phyloP scores from a whole-genome alignment of 2,329 filamentous ascomycete genomes.

The Aspergillus nomiae region DNA sequence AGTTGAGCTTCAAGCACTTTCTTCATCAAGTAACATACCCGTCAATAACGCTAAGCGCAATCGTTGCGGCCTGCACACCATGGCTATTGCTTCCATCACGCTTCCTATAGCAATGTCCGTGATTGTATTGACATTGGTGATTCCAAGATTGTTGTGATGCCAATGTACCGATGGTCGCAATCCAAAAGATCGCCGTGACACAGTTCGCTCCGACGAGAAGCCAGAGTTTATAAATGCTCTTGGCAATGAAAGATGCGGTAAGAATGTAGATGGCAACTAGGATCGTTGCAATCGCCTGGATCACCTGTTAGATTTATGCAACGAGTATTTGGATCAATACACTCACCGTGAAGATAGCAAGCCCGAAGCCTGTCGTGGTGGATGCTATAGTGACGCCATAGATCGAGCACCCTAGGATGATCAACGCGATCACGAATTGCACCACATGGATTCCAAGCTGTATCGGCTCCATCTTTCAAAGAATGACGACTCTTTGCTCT shows the following conservation, averaged over 20 bases:
- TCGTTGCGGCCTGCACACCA: not conserved
- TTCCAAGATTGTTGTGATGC: not conserved
- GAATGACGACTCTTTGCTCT: not conserved
- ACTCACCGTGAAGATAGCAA: not conserved
- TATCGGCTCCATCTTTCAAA: not conserved
- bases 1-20: not conserved
- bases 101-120: conserved; percentile 2
- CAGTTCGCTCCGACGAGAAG: not conserved
- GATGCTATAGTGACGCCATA: not conserved
- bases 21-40: not conserved
- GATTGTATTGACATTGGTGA: not conserved
- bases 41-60: conserved; percentile 3
- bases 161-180: not conserved
- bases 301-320: not conserved
- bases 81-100: not conserved
- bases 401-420: not conserved
- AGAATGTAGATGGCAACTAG: conserved; percentile 3
- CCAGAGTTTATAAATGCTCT: not conserved
- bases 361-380: not conserved
- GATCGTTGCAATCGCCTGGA: conserved; percentile 6
- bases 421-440: not conserved
- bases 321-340: not conserved
- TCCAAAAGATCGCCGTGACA: not conserved
- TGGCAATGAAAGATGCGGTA: conserved; percentile 2
- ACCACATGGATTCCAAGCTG: not conserved